Base-by-base conservation (phyloP, 306 rosid species). In the Cucurbita maxima region DNA sequence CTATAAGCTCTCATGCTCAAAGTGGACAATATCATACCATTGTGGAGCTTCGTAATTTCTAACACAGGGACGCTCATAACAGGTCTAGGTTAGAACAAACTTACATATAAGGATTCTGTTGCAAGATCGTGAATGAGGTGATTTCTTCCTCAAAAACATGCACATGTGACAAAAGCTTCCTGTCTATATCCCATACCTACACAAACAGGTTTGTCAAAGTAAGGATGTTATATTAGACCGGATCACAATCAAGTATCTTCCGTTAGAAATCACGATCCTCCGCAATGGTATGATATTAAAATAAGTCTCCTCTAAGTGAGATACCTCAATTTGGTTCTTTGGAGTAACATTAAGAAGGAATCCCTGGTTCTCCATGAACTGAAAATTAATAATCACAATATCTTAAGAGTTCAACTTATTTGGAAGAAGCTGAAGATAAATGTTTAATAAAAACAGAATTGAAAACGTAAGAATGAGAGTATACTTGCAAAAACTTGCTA, bases 171-270 rank as follows among this genome's bases (percentile, higher is more conserved):
- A 83, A 70, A 40, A 69, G 55, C 81, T 88, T 90, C 79, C 81
- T 80, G 61, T 85, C 90, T 48, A 90, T 79, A 88, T 88, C 92
- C 96, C 98, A 93, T 79, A 93, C 92, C 98, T 93, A 80, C 43
- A 45, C 40, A 48, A 48, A 8, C 40, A 69, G 73, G 58, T 14
- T 11, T 48, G 38, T 69, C 40, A 22, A 68, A 20, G 18, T 20
- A 45, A 44, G 1, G 1, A 44, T 47, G 57, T 3, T 19, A 47
- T 20, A 66, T 19, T 66, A 45, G 3, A 44, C 10, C 55, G 13
- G 54, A 67, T 41, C 38, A 44, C 72, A 64, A 19, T 19, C 19
- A 62, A 38, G 50, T 43, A 43, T 64, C 11, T 25, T 25, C 0
- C 3, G 2, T 30, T 30, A 30, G 34, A 30, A 30, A 30, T 30